Base-by-base conservation (phyloP, 331 rosid species). In the Saraca asoca region DNA sequence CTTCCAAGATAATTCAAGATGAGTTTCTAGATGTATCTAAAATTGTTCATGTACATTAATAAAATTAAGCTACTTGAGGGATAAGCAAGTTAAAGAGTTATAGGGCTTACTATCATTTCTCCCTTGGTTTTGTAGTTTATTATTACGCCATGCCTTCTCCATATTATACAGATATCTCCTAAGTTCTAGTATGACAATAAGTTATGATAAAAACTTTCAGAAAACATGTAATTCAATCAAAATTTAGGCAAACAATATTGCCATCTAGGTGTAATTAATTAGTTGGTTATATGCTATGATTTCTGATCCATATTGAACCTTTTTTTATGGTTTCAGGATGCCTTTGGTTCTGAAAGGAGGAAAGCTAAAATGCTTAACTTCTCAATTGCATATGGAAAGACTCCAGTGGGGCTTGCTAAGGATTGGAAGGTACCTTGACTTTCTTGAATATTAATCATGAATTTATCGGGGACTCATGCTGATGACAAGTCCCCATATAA, bases 341-440 rank as follows among this genome's bases (percentile, higher is more conserved):
- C 84, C 50, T 92, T 77, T 84, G 98, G 55, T 71, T 85, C 98
- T 57, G 98, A 92, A 80, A 87, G 98, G 79, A 83, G 96, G 80
- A 92, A 92, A 69, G 98, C 98, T 41, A 92, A 92, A 78, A 89
- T 89, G 98, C 96, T 92, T 14, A 92, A 92, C 82, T 92, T 92
- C 66, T 92, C 98, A 62, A 92, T 92, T 80, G 98, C 98, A 33
- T 92, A 92, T 61, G 98, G 98, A 34, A 92, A 92, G 76, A 92
- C 98, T 51, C 93, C 98, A 14, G 72, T 92, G 68, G 98, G 98
- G 68, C 95, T 92, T 68, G 73, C 98, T 50, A 84, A 81, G 75
- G 98, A 92, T 76, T 92, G 98, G 98, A 84, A 88, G 96, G 98
- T 92, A 83, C 7, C n/a, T 2, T 7, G 45, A 54, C 69, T 73